phyloP scores from a whole-genome alignment of 805 yeast genomes.

The Suhomyces sp. region DNA sequence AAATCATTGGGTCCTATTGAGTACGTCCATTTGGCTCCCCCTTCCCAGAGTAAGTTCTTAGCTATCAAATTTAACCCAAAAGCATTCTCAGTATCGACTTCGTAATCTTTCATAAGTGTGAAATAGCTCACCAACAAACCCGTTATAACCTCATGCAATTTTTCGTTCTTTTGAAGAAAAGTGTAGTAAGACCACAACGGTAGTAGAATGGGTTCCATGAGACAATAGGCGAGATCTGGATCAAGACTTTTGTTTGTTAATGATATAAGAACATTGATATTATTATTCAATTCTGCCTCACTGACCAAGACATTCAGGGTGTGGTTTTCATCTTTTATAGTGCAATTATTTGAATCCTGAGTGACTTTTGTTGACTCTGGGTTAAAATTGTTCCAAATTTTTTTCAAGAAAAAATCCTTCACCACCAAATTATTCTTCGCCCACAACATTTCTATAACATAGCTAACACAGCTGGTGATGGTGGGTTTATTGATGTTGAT shows the following conservation, averaged over 20 bases:
- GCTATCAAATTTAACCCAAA: conserved; percentile 31
- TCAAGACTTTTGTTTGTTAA: conserved; percentile 44
- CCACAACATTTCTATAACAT: conserved; percentile 54
- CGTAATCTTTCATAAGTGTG: conserved; percentile 20
- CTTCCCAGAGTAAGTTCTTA: conserved; percentile 31
- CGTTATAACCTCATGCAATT: conserved; percentile 34
- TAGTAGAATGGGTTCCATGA: conserved; percentile 32
- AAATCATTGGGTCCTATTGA: conserved; percentile 42
- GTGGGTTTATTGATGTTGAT: conserved; percentile 61
- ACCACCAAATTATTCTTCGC: conserved; percentile 48
- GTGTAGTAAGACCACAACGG: conserved; percentile 47
- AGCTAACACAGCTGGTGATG: conserved; percentile 55
- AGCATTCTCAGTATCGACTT: conserved; percentile 15
- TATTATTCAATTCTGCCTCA: conserved; percentile 57
- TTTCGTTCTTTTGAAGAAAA: conserved; percentile 30
- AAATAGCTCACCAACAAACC: conserved; percentile 41
- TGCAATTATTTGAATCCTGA: neutral
- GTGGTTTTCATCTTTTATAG: conserved; percentile 1
- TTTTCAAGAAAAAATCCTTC: conserved; percentile 57
- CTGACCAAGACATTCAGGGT: conserved; percentile 31
- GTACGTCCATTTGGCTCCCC: conserved; percentile 40
- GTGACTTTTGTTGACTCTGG: conserved; percentile 24
- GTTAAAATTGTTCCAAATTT: conserved; percentile 45
- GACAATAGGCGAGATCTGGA: conserved; percentile 21
- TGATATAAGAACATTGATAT: conserved; percentile 64